These are phyloP conservation scores for Penicillium ucsense DNA, from an alignment of 495 filamentous ascomycete species.

Conservation along the genomic window DNA sequence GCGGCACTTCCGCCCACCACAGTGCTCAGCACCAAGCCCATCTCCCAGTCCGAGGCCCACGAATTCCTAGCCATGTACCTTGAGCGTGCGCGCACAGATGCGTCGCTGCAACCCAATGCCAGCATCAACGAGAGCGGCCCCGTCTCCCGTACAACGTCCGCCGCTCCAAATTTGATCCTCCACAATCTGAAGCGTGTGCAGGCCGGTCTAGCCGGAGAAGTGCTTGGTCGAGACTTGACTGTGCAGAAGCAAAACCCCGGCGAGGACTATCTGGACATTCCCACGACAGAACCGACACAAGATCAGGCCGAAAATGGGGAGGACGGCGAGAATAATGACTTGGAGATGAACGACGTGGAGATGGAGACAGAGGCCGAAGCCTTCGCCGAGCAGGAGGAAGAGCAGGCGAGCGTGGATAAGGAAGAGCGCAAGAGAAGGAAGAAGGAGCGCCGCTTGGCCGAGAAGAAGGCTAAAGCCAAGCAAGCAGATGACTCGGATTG, in stretches of 20 bases:
- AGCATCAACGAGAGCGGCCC: constrained; percentile 52
- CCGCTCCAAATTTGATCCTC: constrained; percentile 46
- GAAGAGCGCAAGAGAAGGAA: constrained; percentile 42
- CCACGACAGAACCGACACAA: constrained; percentile 10
- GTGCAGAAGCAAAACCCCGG: constrained; percentile 29
- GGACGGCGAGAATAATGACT: constrained; percentile 15
- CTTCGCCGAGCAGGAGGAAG: constrained; percentile 14
- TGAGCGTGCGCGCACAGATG: constrained; percentile 37
- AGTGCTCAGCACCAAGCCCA: constrained; percentile 31
- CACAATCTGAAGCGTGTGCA: constrained; percentile 59
- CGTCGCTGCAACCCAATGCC: constrained; percentile 59
- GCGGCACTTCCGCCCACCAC: constrained; percentile 38
- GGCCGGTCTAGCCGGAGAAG: constrained; percentile 52
- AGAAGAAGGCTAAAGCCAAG: constrained; percentile 33
- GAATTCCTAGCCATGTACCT: constrained; percentile 51
- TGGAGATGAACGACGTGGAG: constrained; percentile 19
- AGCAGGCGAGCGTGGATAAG: constrained; percentile 27
- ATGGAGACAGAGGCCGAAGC: constrained; percentile 19
- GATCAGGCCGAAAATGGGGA: constrained; percentile 21
- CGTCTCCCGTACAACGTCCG: constrained; percentile 41
- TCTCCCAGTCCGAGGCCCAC: constrained; percentile 45
- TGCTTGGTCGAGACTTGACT: constrained; percentile 39
- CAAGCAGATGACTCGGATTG: constrained; percentile 24
- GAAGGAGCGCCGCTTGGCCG: constrained; percentile 37
- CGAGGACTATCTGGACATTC: constrained; percentile 20